Conservation (phyloP, 2,329 filamentous ascomycete species). For the Aspergillus sp. region DNA sequence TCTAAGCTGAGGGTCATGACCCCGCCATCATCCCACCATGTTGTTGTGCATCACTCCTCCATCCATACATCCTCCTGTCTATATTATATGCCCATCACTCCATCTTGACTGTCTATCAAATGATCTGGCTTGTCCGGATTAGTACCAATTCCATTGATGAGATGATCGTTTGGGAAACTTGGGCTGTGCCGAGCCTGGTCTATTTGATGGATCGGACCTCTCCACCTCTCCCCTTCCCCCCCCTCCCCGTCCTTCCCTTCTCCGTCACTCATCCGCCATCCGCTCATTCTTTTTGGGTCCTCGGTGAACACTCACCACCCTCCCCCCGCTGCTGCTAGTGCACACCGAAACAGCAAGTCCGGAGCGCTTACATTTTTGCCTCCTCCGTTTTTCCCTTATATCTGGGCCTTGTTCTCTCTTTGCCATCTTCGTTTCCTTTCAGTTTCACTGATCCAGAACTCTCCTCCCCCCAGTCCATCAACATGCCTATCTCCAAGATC, state of each 20-base stretch:
- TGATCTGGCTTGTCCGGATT: too few species aligned
- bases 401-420: slow-evolving; percentile 23
- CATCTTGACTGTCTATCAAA: neutral
- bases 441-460: slow-evolving; percentile 29
- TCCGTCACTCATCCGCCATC: slow-evolving; percentile 18
- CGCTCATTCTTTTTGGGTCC: slow-evolving; percentile 39
- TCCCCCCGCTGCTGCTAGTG: slow-evolving; percentile 35
- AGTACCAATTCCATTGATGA: neutral
- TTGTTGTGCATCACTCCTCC: slow-evolving; percentile 1
- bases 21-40: slow-evolving; percentile 21
- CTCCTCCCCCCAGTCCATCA: slow-evolving; percentile 41
- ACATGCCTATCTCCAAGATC: slow-evolving; percentile 87
- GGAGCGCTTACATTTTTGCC: slow-evolving; percentile 17
- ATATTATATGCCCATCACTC: neutral
- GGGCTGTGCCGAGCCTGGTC: slow-evolving; percentile 9
- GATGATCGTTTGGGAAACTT: neutral
- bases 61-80: neutral
- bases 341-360: slow-evolving; percentile 26
- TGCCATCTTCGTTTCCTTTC: slow-evolving; percentile 20
- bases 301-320: slow-evolving; percentile 42
- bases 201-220: slow-evolving; percentile 24
- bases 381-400: slow-evolving; percentile 20
- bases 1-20: slow-evolving; percentile 11
- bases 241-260: slow-evolving; percentile 9
- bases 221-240: slow-evolving; percentile 15